These are phyloP conservation scores for Piedraia hortae DNA, from an alignment of 2,329 filamentous ascomycete genomes.

Conservation along the genomic window DNA sequence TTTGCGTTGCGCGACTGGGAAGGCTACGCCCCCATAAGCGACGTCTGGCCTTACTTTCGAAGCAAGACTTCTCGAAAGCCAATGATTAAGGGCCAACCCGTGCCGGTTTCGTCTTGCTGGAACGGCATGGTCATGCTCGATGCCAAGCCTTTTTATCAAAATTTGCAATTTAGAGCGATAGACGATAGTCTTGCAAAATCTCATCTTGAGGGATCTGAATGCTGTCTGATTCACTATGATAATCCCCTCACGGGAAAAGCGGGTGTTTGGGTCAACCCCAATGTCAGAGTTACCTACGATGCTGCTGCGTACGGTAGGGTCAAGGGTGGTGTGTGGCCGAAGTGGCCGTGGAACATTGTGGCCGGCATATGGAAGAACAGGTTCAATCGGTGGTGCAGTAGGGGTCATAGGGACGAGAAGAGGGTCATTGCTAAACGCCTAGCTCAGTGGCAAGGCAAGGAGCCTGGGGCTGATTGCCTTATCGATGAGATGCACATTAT, in stretches of 20 bases:
- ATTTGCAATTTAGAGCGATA: constrained; percentile 35
- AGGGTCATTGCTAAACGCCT: constrained; percentile 1
- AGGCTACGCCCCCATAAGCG: constrained; percentile 24
- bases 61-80: constrained; percentile 24
- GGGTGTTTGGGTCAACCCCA: constrained; percentile 41
- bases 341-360: constrained; percentile 3
- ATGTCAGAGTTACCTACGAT: constrained; percentile 38
- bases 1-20: constrained; percentile 35
- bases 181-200: constrained; percentile 28
- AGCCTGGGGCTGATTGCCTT: constrained; percentile 11
- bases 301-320: constrained; percentile 7
- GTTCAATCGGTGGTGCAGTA: constrained; percentile 2
- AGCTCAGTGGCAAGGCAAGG: constrained; percentile 4
- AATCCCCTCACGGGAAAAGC: constrained; percentile 26
- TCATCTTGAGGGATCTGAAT: constrained; percentile 53
- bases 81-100: constrained; percentile 23
- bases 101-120: constrained; percentile 39
- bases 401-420: background rate
- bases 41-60: constrained; percentile 32
- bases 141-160: constrained; percentile 25
- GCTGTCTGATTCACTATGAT: constrained; percentile 49
- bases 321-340: constrained; percentile 1
- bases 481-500: constrained; percentile 16
- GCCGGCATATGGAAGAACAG: constrained; percentile 7
- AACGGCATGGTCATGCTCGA: constrained; percentile 27